phyloP scores from a whole-genome alignment of 495 filamentous ascomycete genomes.

The Penicillium crystallinum region DNA sequence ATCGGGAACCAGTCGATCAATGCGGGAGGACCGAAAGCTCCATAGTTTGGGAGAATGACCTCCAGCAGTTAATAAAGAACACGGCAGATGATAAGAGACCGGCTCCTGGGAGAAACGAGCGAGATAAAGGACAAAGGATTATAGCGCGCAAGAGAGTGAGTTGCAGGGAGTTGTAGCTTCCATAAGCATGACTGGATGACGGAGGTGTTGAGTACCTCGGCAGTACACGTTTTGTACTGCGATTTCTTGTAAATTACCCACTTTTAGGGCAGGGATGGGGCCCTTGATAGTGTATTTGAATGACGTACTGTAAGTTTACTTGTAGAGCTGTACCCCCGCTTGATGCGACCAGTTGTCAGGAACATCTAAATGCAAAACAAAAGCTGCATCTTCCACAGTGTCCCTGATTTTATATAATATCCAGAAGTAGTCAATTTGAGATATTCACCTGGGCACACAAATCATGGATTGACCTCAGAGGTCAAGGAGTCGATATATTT shows the following conservation, averaged over 20 bases:
- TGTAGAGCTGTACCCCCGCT: slow-evolving; percentile 13
- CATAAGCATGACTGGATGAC: slow-evolving; percentile 17
- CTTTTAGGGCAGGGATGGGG: not conserved
- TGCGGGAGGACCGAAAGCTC: slow-evolving; percentile 29
- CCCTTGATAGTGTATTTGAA: not conserved
- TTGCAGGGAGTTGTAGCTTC: slow-evolving; percentile 22
- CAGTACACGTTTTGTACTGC: slow-evolving; percentile 4
- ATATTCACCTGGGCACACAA: too few species aligned
- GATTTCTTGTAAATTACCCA: not conserved
- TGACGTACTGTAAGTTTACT: not conserved
- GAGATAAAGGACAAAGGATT: slow-evolving; percentile 4
- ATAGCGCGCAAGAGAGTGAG: slow-evolving; percentile 12
- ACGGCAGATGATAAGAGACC: slow-evolving; percentile 16
- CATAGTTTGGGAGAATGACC: slow-evolving; percentile 25
- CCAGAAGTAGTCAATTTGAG: too few species aligned
- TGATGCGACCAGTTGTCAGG: slow-evolving; percentile 26
- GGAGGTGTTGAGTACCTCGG: slow-evolving; percentile 10
- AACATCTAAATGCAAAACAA: slow-evolving; percentile 2
- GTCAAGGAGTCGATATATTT: too few species aligned
- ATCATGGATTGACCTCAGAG: too few species aligned
- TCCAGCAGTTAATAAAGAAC: slow-evolving; percentile 5
- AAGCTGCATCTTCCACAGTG: too few species aligned
- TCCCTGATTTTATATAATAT: too few species aligned
- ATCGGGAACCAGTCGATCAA: slow-evolving; percentile 46
- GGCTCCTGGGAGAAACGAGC: slow-evolving; percentile 13